Evolutionary conservation across 2,329 filamentous ascomycete genomes (phyloP), one percentile per base, ranked within the genome.

Genomic region (Penicillium occitanis): DNA sequence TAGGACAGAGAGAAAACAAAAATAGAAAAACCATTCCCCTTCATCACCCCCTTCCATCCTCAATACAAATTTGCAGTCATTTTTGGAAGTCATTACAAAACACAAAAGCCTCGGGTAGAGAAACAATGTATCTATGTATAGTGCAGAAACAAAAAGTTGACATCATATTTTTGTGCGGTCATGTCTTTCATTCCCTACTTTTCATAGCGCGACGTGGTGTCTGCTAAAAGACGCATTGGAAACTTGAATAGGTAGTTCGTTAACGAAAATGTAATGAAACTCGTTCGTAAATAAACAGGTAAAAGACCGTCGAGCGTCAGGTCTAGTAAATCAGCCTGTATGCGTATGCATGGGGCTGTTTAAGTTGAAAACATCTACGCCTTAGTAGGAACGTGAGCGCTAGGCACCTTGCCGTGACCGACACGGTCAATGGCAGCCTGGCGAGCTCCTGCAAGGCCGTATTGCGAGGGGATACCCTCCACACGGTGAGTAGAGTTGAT

Each of bases 401-500:
- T 78, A 65, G 77, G 76, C 44, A 78, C 66, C 63, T 70, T 67
- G 46, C 78, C 78, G 55, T 75, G 69, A 63, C 75, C 76, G 55
- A 75, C 70, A 50, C 69, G 72, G 58, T 75, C 71, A 58, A 76
- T 74, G 63, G 76, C 82, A 28, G 83, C 79, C 64, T 80, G 80
- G 50, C 91, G 82, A 67, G 92, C 90, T 64, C 87, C 91, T 50
- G 81, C 78, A 51, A 96, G 85, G 58, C 85, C 88, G 73, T 85
- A 91, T 75, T 94, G 91, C 30, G 84, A 86, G 19, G 81, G 73
- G 69, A 94, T 84, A 53, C 91, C 92, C 72, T 94, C 87, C 69
- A 94, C 82, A 71, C 92, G 90, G 82, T 96, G 92, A 37, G 88
- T 92, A 42, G 90, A 88, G 83, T 96, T 96, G 79, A 96, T 85